Conservation (phyloP, 2,329 filamentous ascomycete species). For the Pseudogymnoascus sp. region DNA sequence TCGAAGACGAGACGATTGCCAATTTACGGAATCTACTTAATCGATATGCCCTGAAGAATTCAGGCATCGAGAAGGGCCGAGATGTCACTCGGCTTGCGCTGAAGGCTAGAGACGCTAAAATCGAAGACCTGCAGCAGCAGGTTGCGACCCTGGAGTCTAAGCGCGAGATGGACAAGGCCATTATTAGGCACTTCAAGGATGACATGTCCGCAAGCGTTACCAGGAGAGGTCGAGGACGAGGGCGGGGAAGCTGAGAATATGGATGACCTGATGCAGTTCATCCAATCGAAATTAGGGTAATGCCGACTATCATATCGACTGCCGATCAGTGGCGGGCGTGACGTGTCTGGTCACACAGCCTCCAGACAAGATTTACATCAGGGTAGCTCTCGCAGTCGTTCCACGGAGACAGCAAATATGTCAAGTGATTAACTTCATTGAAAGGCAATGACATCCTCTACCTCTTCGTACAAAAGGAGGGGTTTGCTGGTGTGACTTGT, state of each 20-base stretch:
- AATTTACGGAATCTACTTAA: slow-evolving; percentile 42
- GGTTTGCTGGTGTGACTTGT: neutral
- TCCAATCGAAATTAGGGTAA: neutral
- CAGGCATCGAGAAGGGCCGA: slow-evolving; percentile 57
- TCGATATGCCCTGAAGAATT: slow-evolving; percentile 49
- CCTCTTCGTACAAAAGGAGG: neutral
- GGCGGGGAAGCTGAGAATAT: neutral
- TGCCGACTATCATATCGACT: neutral
- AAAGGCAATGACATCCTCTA: neutral
- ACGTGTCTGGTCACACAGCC: neutral
- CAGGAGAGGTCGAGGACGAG: neutral
- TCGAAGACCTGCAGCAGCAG: slow-evolving; percentile 59
- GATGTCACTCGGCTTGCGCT: slow-evolving; percentile 59
- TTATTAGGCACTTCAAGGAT: slow-evolving; percentile 35
- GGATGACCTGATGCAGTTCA: neutral
- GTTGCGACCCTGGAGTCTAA: slow-evolving; percentile 52
- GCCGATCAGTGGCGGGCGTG: slow-evolving; percentile 1
- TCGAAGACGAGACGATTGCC: slow-evolving; percentile 34
- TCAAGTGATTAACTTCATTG: neutral
- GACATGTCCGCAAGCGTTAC: slow-evolving; percentile 17
- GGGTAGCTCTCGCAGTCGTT: neutral
- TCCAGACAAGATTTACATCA: neutral
- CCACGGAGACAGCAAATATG: neutral
- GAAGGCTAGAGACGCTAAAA: slow-evolving; percentile 57
- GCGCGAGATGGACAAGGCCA: slow-evolving; percentile 43